Evolutionary conservation across 2,329 filamentous ascomycete genomes (phyloP).

Genomic region (Corynespora cassiicola): DNA sequence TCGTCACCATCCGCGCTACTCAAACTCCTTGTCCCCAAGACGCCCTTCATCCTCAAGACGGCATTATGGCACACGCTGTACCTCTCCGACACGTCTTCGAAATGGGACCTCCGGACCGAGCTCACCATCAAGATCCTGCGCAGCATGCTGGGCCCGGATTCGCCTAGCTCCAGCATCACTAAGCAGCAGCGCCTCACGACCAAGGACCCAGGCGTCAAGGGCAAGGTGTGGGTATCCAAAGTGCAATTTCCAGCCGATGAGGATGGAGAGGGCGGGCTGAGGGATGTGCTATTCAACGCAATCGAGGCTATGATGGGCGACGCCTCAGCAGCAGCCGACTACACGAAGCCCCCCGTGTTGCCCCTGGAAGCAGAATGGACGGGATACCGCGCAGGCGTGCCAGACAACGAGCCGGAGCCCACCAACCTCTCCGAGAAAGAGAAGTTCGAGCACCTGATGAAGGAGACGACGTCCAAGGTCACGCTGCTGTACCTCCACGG

Average conservation of each 20-base stretch:
- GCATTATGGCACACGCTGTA: slow-evolving; percentile 69
- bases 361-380: slow-evolving; percentile 78
- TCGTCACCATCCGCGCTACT: slow-evolving; percentile 39
- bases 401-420: slow-evolving; percentile 59
- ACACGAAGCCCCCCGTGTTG: slow-evolving; percentile 56
- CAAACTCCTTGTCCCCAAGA: slow-evolving; percentile 41
- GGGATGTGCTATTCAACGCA: slow-evolving; percentile 64
- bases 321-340: slow-evolving; percentile 32
- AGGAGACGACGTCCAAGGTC: slow-evolving; percentile 66
- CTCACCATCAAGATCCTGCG: slow-evolving; percentile 76
- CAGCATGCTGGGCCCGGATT: slow-evolving; percentile 38
- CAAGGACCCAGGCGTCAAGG: slow-evolving; percentile 73
- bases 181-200: slow-evolving; percentile 65
- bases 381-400: slow-evolving; percentile 67
- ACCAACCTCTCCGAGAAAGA: slow-evolving; percentile 63
- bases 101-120: slow-evolving; percentile 80
- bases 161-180: slow-evolving; percentile 30
- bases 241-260: slow-evolving; percentile 68
- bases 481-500: slow-evolving; percentile 79
- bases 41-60: slow-evolving; percentile 69
- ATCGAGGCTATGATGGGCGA: slow-evolving; percentile 64
- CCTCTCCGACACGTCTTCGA: slow-evolving; percentile 72
- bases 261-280: slow-evolving; percentile 59
- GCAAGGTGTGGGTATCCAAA: slow-evolving; percentile 80
- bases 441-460: slow-evolving; percentile 71